Percentiles rank a stretch among this genome's conserved stretches.
These are phyloP conservation scores for Cenchrus americanus DNA, from an alignment of 176 grass and related monocot genomes.

Conservation along the genomic window DNA sequence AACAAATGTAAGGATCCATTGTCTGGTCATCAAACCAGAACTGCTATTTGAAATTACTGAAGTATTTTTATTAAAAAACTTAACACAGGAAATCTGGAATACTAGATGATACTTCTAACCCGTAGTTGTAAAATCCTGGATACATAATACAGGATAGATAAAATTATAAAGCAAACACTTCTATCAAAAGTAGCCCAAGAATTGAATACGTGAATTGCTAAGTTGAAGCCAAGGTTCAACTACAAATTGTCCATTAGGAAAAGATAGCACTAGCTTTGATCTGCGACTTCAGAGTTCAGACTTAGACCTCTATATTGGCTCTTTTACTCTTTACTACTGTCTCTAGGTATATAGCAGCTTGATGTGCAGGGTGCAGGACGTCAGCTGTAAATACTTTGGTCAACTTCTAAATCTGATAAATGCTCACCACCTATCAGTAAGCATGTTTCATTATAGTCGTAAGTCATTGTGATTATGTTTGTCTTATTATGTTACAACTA, in stretches of 20 bases:
- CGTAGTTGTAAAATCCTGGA: slow-evolving; percentile 16
- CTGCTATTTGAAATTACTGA: background rate
- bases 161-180: slow-evolving; percentile 2
- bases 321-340: slow-evolving; percentile 9
- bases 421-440: slow-evolving; percentile 15
- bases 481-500: slow-evolving; percentile 23
- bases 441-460: background rate
- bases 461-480: slow-evolving; percentile 20
- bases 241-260: slow-evolving; percentile 22
- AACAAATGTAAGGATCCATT: background rate
- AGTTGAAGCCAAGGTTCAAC: slow-evolving; percentile 28
- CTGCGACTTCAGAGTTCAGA: slow-evolving; percentile 19
- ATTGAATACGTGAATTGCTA: background rate
- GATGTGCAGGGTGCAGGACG: background rate
- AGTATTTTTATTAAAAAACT: background rate
- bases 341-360: slow-evolving; percentile 8
- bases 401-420: slow-evolving; percentile 21
- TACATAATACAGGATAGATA: slow-evolving; percentile 15
- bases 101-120: background rate
- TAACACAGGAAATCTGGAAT: background rate
- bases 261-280: background rate
- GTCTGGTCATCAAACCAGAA: slow-evolving; percentile 12
- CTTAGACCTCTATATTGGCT: background rate
- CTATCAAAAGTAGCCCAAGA: slow-evolving; percentile 5
- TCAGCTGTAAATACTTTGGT: slow-evolving; percentile 11